Conservation (phyloP, 1,284 basidiomycete genomes). For the Ceratobasidium sp. region DNA sequence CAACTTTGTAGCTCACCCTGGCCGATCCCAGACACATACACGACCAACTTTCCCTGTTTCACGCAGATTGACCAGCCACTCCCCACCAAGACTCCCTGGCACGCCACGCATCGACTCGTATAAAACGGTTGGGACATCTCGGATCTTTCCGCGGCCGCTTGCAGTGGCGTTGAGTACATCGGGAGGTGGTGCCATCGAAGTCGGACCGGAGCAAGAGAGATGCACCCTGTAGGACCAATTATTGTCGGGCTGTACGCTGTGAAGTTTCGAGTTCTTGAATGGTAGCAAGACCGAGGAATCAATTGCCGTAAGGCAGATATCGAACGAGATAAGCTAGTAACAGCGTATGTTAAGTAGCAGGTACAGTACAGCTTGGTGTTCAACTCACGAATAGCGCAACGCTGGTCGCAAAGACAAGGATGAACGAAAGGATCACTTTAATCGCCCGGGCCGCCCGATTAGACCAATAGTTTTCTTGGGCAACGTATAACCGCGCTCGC, state of each 20-base stretch:
- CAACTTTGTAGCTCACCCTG: slow-evolving; percentile 27
- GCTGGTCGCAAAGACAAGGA: slow-evolving; percentile 29
- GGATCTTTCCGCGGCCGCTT: slow-evolving; percentile 26
- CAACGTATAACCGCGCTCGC: slow-evolving; percentile 33
- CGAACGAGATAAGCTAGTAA: slow-evolving; percentile 43
- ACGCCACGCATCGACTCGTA: slow-evolving; percentile 42
- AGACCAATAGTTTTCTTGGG: slow-evolving; percentile 42
- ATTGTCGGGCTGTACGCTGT: slow-evolving; percentile 22
- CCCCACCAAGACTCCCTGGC: slow-evolving; percentile 38
- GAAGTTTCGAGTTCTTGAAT: slow-evolving; percentile 40
- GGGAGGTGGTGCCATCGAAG: slow-evolving; percentile 39
- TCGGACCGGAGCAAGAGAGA: slow-evolving; percentile 43
- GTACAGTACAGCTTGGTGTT: neutral
- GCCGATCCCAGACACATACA: slow-evolving; percentile 46
- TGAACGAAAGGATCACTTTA: slow-evolving; percentile 41
- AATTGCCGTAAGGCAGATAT: slow-evolving; percentile 38
- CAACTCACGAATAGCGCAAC: slow-evolving; percentile 39
- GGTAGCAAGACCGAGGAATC: slow-evolving; percentile 44
- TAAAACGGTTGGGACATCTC: slow-evolving; percentile 27
- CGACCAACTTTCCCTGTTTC: slow-evolving; percentile 43
- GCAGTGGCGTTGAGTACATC: neutral
- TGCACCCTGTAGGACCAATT: slow-evolving; percentile 44
- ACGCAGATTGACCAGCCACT: slow-evolving; percentile 44
- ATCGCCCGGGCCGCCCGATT: slow-evolving; percentile 36
- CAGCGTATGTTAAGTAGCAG: neutral